Conservation (phyloP, 2,329 filamentous ascomycete species). For the Botrytis elliptica region DNA sequence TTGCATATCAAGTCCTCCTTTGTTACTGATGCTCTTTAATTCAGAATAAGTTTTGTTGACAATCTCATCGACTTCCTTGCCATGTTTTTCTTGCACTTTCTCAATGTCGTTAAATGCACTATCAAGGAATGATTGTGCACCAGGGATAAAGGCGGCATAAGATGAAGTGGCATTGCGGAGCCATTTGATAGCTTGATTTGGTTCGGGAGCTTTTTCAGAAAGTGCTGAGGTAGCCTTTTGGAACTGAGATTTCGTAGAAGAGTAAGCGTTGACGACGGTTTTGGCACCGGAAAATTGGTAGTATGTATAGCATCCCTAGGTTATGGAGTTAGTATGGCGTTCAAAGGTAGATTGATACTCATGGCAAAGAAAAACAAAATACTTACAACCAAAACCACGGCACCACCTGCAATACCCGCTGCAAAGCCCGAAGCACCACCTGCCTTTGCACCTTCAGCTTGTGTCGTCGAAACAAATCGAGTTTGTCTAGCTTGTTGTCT, state of each 20-base stretch:
- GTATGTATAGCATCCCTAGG: slow-evolving; percentile 48
- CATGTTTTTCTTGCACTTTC: slow-evolving; percentile 63
- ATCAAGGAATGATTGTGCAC: slow-evolving; percentile 67
- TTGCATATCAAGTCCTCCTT: slow-evolving; percentile 57
- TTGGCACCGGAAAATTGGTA: slow-evolving; percentile 51
- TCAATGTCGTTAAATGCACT: slow-evolving; percentile 69
- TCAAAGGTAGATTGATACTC: not conserved
- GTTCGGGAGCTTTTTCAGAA: slow-evolving; percentile 60
- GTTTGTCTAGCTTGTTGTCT: slow-evolving; percentile 35
- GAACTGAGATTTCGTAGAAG: slow-evolving; percentile 60
- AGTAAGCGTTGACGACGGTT: slow-evolving; percentile 47
- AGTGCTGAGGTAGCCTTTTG: slow-evolving; percentile 59
- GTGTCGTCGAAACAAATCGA: slow-evolving; percentile 31
- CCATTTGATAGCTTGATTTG: slow-evolving; percentile 65
- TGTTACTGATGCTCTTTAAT: slow-evolving; percentile 59
- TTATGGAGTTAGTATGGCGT: not conserved
- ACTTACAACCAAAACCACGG: slow-evolving; percentile 44
- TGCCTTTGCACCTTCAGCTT: slow-evolving; percentile 29
- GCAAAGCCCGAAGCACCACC: slow-evolving; percentile 44
- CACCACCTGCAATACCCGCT: slow-evolving; percentile 51
- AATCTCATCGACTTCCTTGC: slow-evolving; percentile 67
- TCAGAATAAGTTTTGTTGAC: slow-evolving; percentile 66
- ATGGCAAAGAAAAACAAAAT: not conserved
- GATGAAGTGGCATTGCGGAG: slow-evolving; percentile 65
- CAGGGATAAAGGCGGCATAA: slow-evolving; percentile 71